Conservation (phyloP, 306 rosid genomes). For the Corylus avellana region DNA sequence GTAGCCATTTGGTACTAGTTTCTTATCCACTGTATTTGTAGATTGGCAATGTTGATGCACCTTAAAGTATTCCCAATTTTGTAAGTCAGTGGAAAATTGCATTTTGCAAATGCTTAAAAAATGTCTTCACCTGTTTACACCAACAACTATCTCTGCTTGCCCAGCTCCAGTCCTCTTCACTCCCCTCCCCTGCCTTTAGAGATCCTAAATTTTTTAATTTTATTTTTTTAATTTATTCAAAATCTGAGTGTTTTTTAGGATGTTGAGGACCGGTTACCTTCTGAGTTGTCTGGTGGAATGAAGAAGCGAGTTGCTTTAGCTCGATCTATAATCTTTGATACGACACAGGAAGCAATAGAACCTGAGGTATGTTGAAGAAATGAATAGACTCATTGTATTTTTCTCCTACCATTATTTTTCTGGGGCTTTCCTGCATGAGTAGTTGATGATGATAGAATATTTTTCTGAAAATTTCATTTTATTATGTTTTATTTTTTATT, state of each 20-base stretch:
- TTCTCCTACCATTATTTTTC: constrained; percentile 6
- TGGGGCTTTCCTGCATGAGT: background rate
- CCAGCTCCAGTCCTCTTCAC: constrained; percentile 2
- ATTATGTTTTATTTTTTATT: background rate
- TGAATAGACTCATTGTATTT: constrained; percentile 6
- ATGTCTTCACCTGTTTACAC: background rate
- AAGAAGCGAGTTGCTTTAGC: constrained; percentile 98
- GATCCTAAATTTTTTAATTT: constrained; percentile 5
- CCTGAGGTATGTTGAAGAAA: constrained; percentile 76
- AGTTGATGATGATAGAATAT: background rate
- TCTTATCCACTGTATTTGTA: background rate
- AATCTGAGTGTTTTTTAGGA: constrained; percentile 47
- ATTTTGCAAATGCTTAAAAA: background rate
- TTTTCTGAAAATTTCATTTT: background rate
- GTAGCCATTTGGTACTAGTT: background rate
- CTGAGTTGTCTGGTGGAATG: constrained; percentile 99
- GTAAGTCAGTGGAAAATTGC: background rate
- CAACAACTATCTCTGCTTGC: constrained; percentile 9
- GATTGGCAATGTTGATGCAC: background rate
- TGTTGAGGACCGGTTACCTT: constrained; percentile 92
- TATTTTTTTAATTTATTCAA: constrained; percentile 3
- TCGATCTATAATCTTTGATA: constrained; percentile 84
- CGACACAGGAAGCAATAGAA: constrained; percentile 66
- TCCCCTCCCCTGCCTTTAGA: constrained; percentile 1
- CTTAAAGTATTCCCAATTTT: background rate